phyloP scores from a whole-genome alignment of 2,329 filamentous ascomycete species.

The Hypomyces rosellus region DNA sequence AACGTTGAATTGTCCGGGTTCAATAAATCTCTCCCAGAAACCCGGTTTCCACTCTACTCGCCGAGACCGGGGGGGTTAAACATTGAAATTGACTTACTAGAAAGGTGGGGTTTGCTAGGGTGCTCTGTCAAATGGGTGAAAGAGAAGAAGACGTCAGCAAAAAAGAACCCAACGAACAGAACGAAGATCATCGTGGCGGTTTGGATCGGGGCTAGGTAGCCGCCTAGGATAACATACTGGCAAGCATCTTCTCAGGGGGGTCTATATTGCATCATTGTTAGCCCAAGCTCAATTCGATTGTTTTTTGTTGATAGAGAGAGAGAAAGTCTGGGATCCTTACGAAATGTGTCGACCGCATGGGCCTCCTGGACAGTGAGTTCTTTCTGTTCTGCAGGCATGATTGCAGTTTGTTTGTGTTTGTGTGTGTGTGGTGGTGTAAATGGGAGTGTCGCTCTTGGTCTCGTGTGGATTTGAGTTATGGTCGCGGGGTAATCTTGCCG shows the following conservation, averaged over 20 bases:
- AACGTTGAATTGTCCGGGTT: neutral
- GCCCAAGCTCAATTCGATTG: neutral
- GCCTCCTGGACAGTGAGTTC: constrained; percentile 62
- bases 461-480: too few relatives aligned
- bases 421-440: neutral
- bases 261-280: constrained; percentile 33
- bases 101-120: constrained; percentile 61
- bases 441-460: neutral
- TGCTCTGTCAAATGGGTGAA: constrained; percentile 45
- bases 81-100: constrained; percentile 41
- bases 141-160: constrained; percentile 12
- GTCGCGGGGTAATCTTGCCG: too few relatives aligned
- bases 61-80: constrained; percentile 7
- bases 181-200: neutral
- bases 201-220: too few relatives aligned
- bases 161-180: neutral
- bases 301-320: neutral
- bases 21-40: neutral
- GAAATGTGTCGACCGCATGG: constrained; percentile 68
- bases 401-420: constrained; percentile 14
- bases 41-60: neutral
- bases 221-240: constrained; percentile 43
- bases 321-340: constrained; percentile 35
- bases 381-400: constrained; percentile 43
- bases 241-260: constrained; percentile 60